Base-by-base conservation (phyloP, 1,284 basidiomycete genomes). In the Fomes fomentarius region DNA sequence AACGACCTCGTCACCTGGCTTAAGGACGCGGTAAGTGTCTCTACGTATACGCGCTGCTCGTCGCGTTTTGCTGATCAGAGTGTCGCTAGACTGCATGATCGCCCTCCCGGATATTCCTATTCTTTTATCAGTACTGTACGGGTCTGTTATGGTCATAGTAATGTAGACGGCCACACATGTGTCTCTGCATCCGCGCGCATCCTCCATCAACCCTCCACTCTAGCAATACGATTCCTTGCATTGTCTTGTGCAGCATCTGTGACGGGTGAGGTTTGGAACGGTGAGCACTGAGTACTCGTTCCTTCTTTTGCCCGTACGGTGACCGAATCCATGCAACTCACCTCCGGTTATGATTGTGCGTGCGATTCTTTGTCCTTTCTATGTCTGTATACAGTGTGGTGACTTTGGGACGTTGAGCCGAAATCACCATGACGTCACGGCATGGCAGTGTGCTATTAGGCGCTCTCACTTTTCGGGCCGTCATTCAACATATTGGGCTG, bases 1-100 rank as follows among this genome's bases (percentile, higher is more conserved):
- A 91, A 87, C 74, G 93, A 96, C 79, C 86, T 96, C 66, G 80
- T 94, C 65, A 83, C 91, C 45, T 84, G 79, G 71, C 77, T 94
- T 66, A 91, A 91, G 79, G 82, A 87, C 48, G 71, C 81, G 58
- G 89, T 91, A 69, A 35, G 75, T 74, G n/a, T 24, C 22, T 19
- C 3, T 24, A 12, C 8, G 10, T 40, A 5, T 14, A 11, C 38
- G n/a, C n/a, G n/a, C n/a, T n/a, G n/a, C 2, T 2, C n/a, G 6
- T 14, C 10, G 11, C 14, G 8, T n/a, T 34, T 12, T 33, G 10
- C 30, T 46, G 19, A 43, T 40, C 14, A 41, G n/a, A 15, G 12
- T 47, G 28, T 17, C 35, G 28, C 15, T 44, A 66, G 64, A 60
- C 57, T 34, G 62, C 62, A 61, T 66, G 57, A 63, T 54, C 50